Base-by-base conservation (phyloP, 345 rosid genomes). In the Rhodamnia rubescens region DNA sequence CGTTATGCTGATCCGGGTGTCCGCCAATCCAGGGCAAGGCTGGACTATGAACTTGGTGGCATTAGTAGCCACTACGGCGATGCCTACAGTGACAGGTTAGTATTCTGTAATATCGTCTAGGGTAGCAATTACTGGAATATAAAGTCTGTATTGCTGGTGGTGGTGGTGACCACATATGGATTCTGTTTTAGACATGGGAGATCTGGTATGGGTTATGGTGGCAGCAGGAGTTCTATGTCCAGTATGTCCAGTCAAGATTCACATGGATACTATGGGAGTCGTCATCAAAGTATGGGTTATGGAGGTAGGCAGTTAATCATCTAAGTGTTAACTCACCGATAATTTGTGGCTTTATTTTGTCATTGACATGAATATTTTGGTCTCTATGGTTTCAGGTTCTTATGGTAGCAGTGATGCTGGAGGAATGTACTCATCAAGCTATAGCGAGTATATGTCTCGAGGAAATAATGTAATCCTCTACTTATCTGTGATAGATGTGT, bases 21-120 rank as follows among this genome's bases (percentile, higher is more conserved):
- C 82, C 96, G 98, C 64, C 98, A 92, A 87, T 92, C 98, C 5
- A 97, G 99, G 90, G 91, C 99, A 57, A 96, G 98, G 81, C 82
- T 97, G 87, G 99, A 97, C 89, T 96, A 96, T 89, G 98, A 97
- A 74, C 88, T 91, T 81, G 88, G 90, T 84, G 87, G 92, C 16
- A 88, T 91, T 88, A 89, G 96, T 82, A 92, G 98, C 88, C 96
- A 92, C 29, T 97, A 96, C 84, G 94, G 88, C 14, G 99, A 97
- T 86, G 90, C 95, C 61, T 97, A 94, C 85, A 91, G 93, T 82
- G 99, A 97, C 88, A 93, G 98, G 99, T 97, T 85, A 74, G 91
- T 85, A 84, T 49, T 85, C 82, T 69, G 47, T 69, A 22, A 69
- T 29, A 55, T 27, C 32, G 53, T 84, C 51, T 32, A 85, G 49